Evolutionary conservation across 2,329 filamentous ascomycete genomes (phyloP).

Genomic region (Raffaelea ambrosiae): DNA sequence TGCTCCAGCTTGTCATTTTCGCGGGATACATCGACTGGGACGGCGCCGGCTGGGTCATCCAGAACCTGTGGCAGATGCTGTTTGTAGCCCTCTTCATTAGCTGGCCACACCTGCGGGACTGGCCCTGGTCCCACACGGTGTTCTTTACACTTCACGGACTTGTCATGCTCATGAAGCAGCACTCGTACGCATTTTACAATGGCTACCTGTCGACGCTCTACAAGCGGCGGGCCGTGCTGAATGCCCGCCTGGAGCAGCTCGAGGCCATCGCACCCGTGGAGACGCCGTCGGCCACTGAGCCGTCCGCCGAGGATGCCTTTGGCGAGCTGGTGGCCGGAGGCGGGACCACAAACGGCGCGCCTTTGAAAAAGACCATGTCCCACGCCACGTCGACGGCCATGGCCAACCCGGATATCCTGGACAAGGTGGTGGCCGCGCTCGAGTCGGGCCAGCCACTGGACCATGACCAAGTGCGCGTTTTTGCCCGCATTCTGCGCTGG

Average conservation of each 20-base stretch:
- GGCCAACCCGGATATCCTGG: constrained; percentile 27
- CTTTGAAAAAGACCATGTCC: too few species aligned
- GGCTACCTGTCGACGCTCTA: constrained; percentile 59
- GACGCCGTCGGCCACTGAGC: constrained; percentile 28
- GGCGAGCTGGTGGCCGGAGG: constrained; percentile 1
- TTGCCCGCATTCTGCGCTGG: constrained; percentile 56
- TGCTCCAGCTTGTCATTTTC: constrained; percentile 54
- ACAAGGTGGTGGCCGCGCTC: constrained; percentile 52
- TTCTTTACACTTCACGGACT: constrained; percentile 68
- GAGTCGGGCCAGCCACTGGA: constrained; percentile 52
- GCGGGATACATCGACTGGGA: constrained; percentile 60
- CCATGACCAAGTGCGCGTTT: constrained; percentile 52
- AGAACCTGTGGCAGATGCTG: constrained; percentile 62
- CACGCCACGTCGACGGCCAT: neutral
- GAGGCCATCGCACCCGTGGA: constrained; percentile 40
- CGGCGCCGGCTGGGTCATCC: constrained; percentile 61
- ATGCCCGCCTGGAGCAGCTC: constrained; percentile 45
- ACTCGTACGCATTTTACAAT: constrained; percentile 73
- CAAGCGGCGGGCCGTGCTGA: constrained; percentile 36
- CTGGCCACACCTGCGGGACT: constrained; percentile 61
- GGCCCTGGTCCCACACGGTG: constrained; percentile 77
- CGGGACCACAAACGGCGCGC: neutral
- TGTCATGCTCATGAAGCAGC: constrained; percentile 77
- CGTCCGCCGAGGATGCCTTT: constrained; percentile 11
- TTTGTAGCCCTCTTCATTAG: constrained; percentile 56